Conservation (phyloP, 495 filamentous ascomycete species). For the Trichocladium antarcticum region DNA sequence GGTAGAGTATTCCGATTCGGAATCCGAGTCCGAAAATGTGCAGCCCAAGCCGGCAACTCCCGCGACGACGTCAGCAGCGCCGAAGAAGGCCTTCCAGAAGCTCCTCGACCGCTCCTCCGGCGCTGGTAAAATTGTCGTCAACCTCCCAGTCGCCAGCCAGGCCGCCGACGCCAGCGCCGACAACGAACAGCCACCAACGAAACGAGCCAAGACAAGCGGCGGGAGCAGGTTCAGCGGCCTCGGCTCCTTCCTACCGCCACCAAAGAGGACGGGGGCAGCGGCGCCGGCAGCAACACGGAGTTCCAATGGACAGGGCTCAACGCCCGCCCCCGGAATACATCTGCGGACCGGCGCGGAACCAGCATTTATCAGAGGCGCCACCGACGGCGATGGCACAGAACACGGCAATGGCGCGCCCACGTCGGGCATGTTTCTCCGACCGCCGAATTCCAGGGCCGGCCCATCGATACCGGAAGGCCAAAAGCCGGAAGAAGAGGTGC, state of each 20-base stretch:
- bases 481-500: slow-evolving; percentile 47
- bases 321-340: slow-evolving; percentile 44
- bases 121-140: slow-evolving; percentile 56
- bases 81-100: slow-evolving; percentile 54
- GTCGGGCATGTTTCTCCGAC: slow-evolving; percentile 19
- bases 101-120: slow-evolving; percentile 65
- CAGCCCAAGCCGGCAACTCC: slow-evolving; percentile 19
- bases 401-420: slow-evolving; percentile 10
- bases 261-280: slow-evolving; percentile 46
- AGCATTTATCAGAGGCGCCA: slow-evolving; percentile 56
- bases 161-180: slow-evolving; percentile 34
- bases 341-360: slow-evolving; percentile 71
- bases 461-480: slow-evolving; percentile 36
- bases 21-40: slow-evolving; percentile 57
- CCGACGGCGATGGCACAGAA: slow-evolving; percentile 18
- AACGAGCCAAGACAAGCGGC: slow-evolving; percentile 49
- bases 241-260: slow-evolving; percentile 77
- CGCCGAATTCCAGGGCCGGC: slow-evolving; percentile 18
- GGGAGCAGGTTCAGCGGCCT: slow-evolving; percentile 58
- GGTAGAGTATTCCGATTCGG: slow-evolving; percentile 79
- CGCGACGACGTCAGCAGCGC: slow-evolving; percentile 23
- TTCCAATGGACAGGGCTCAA: slow-evolving; percentile 24
- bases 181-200: slow-evolving; percentile 50
- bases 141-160: slow-evolving; percentile 40
- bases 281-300: slow-evolving; percentile 13